Conservation (phyloP, 192 early-diverging fungal species). For the Entophlyctis luteolus region DNA sequence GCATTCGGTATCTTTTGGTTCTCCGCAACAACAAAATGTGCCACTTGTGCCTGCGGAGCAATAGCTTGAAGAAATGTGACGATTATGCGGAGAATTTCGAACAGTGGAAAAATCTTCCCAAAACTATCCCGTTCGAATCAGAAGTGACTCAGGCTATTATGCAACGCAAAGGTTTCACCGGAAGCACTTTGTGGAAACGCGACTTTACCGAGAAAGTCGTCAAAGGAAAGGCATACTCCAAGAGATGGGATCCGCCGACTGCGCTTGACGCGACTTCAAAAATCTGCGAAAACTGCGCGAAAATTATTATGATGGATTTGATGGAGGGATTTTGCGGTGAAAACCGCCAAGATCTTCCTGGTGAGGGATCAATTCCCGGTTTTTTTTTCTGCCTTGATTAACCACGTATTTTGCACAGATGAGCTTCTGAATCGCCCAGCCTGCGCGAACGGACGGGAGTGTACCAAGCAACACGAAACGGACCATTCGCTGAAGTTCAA, state of each 20-base stretch:
- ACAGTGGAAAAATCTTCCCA: neutral
- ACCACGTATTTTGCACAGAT: neutral
- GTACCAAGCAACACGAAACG: slow-evolving; percentile 8
- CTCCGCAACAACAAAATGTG: slow-evolving; percentile 22
- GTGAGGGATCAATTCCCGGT: neutral
- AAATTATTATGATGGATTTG: slow-evolving; percentile 20
- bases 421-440: slow-evolving; percentile 16
- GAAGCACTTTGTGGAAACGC: slow-evolving; percentile 7
- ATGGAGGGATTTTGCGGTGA: slow-evolving; percentile 4
- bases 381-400: neutral
- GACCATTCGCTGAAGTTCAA: slow-evolving; percentile 19
- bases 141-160: slow-evolving; percentile 4
- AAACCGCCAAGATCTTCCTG: neutral
- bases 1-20: slow-evolving; percentile 58
- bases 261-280: slow-evolving; percentile 1
- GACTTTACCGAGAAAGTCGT: slow-evolving; percentile 6
- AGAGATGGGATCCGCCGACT: slow-evolving; percentile 23
- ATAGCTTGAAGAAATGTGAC: neutral
- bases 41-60: slow-evolving; percentile 17
- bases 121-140: slow-evolving; percentile 4
- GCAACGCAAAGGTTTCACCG: neutral
- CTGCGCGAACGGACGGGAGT: slow-evolving; percentile 30
- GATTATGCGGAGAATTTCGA: slow-evolving; percentile 5
- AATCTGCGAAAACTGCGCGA: slow-evolving; percentile 27
- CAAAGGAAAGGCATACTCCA: neutral